Evolutionary conservation across 805 yeast species (phyloP).

Genomic region (Millerozyma miso): DNA sequence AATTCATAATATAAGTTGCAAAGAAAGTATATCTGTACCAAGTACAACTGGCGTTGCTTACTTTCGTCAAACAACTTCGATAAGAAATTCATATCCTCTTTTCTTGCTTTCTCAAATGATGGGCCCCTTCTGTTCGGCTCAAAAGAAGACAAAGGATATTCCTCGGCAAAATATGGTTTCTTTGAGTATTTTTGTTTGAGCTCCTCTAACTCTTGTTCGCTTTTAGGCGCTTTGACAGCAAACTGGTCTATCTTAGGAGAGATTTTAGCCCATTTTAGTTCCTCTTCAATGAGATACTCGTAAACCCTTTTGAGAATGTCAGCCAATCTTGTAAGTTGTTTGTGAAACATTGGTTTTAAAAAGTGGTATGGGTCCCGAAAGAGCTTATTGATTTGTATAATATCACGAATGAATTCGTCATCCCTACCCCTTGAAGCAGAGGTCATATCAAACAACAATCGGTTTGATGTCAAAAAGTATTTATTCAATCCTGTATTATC

Average conservation of each 20-base stretch:
- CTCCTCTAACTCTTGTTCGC: slow-evolving; percentile 12
- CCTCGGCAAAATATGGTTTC: slow-evolving; percentile 30
- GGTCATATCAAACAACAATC: slow-evolving; percentile 20
- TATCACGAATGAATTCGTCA: slow-evolving; percentile 29
- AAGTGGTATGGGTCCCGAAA: slow-evolving; percentile 34
- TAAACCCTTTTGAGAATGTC: slow-evolving; percentile 25
- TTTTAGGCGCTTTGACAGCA: slow-evolving; percentile 10
- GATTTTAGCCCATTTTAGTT: slow-evolving; percentile 15
- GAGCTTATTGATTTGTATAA: slow-evolving; percentile 24
- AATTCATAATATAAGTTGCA: slow-evolving; percentile 28
- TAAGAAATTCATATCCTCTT: slow-evolving; percentile 21
- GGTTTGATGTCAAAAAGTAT: slow-evolving; percentile 29
- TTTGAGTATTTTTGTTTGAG: slow-evolving; percentile 16
- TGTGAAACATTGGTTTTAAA: slow-evolving; percentile 17
- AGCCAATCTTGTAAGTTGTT: slow-evolving; percentile 17
- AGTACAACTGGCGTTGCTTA: slow-evolving; percentile 21
- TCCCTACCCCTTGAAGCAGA: slow-evolving; percentile 16
- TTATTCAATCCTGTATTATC: slow-evolving; percentile 44
- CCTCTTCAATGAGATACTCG: slow-evolving; percentile 27
- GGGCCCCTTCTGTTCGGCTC: slow-evolving; percentile 15
- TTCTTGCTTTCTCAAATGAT: slow-evolving; percentile 12
- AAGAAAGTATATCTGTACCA: slow-evolving; percentile 29
- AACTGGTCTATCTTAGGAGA: slow-evolving; percentile 15
- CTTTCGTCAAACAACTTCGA: slow-evolving; percentile 22
- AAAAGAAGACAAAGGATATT: slow-evolving; percentile 31